phyloP scores from a whole-genome alignment of 1,139 yeast species.

The Sugiyamaella grinbergsii region DNA sequence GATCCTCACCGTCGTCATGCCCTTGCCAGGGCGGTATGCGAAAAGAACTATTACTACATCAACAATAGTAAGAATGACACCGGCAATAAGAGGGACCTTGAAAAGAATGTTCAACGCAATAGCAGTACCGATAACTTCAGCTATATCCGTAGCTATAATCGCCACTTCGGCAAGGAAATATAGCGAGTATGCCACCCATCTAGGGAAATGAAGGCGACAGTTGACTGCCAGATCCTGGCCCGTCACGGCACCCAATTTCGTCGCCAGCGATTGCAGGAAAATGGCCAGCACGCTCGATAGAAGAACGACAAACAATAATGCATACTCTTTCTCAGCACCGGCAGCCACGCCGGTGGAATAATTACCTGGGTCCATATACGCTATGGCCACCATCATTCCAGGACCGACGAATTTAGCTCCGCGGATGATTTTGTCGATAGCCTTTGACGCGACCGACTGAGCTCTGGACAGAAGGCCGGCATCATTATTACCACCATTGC shows the following conservation, averaged over 20 bases:
- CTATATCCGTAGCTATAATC: conserved; percentile 80
- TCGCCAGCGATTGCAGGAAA: conserved; percentile 69
- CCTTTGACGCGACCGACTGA: neutral
- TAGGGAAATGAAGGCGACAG: conserved; percentile 63
- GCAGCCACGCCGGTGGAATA: conserved; percentile 79
- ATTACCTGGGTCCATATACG: conserved; percentile 86
- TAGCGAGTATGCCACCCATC: conserved; percentile 56
- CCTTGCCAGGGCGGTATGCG: conserved; percentile 73
- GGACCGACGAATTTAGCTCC: conserved; percentile 63
- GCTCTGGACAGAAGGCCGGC: neutral
- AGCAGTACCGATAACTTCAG: conserved; percentile 89
- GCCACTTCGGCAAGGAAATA: conserved; percentile 79
- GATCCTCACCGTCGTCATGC: conserved; percentile 61
- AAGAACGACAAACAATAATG: conserved; percentile 65
- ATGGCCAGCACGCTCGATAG: conserved; percentile 72
- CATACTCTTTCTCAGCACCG: conserved; percentile 66
- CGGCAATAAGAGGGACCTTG: conserved; percentile 73
- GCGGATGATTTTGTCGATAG: neutral
- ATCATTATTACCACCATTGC: neutral
- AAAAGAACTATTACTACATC: conserved; percentile 74
- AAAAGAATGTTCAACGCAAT: conserved; percentile 73
- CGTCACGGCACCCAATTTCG: conserved; percentile 77
- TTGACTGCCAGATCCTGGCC: conserved; percentile 76
- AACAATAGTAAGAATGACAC: conserved; percentile 67
- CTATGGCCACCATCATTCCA: conserved; percentile 73